phyloP scores from a whole-genome alignment of 805 yeast species.

The Ogataea corticis region DNA sequence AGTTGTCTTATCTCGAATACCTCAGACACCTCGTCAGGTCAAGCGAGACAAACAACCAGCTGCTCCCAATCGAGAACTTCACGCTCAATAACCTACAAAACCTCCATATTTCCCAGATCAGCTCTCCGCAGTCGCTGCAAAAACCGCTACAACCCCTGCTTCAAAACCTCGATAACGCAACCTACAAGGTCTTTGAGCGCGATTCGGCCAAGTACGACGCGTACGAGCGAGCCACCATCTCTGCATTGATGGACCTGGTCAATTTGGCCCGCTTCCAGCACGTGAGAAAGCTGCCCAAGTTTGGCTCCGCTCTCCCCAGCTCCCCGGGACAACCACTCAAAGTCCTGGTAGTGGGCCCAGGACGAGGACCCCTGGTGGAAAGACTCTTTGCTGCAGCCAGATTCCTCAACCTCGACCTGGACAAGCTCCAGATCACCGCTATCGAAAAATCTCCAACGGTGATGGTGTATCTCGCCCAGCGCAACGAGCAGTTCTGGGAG shows the following conservation, averaged over 20 bases:
- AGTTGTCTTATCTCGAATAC: constrained; percentile 33
- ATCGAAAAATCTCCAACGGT: constrained; percentile 75
- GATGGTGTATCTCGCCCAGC: constrained; percentile 45
- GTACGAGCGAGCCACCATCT: constrained; percentile 63
- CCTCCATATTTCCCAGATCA: constrained; percentile 10
- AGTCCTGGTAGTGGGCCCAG: constrained; percentile 79
- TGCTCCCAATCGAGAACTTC: constrained; percentile 31
- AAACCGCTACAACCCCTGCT: constrained; percentile 73
- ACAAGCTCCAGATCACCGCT: constrained; percentile 46
- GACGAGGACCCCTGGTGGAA: constrained; percentile 79
- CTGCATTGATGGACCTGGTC: constrained; percentile 47
- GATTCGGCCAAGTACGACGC: constrained; percentile 68
- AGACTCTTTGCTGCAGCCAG: constrained; percentile 45
- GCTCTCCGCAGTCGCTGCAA: constrained; percentile 28
- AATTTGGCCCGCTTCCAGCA: constrained; percentile 24
- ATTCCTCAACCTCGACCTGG: constrained; percentile 28
- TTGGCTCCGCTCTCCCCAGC: constrained; percentile 21
- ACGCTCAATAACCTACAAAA: constrained; percentile 22
- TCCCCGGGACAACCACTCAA: constrained; percentile 25
- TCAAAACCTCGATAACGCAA: constrained; percentile 53
- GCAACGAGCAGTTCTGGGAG: constrained; percentile 56
- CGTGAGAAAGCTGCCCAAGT: constrained; percentile 15
- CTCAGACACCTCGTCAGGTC: constrained; percentile 23
- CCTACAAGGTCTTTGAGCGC: constrained; percentile 70
- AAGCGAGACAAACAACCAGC: constrained; percentile 26